phyloP scores from a whole-genome alignment of 208 protist genomes.

The Giardia duodenalis region DNA sequence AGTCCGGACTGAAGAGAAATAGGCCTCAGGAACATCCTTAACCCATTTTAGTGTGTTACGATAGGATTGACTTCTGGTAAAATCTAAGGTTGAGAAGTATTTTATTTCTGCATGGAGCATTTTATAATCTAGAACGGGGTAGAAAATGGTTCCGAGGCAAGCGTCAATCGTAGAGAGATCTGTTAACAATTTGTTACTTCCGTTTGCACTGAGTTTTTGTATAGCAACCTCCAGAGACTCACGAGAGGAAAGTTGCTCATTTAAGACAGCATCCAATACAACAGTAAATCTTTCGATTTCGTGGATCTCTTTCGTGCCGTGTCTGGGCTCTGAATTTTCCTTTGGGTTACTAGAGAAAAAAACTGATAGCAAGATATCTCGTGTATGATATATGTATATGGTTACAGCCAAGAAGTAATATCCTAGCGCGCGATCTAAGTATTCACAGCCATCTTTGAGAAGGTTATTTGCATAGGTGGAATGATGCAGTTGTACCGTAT shows the following conservation, averaged over 20 bases:
- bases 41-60: not conserved
- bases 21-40: not conserved
- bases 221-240: too few species aligned
- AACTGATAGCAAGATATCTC: too few species aligned
- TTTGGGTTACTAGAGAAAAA: too few species aligned
- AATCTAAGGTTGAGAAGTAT: not conserved
- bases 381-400: too few species aligned
- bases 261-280: too few species aligned
- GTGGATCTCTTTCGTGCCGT: too few species aligned
- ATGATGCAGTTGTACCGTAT: not conserved
- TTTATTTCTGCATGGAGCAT: not conserved
- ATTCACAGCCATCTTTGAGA: not conserved
- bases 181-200: not conserved
- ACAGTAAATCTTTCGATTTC: too few species aligned
- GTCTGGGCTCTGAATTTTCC: too few species aligned
- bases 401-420: too few species aligned
- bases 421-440: too few species aligned
- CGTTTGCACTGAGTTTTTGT: too few species aligned
- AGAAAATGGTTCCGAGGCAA: not conserved
- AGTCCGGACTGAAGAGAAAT: not conserved
- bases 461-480: not conserved
- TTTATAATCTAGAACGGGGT: not conserved
- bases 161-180: not conserved
- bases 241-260: too few species aligned
- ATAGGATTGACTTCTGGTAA: not conserved